Percentiles rank a stretch among this genome's conserved stretches.
phyloP scores from a whole-genome alignment of 1,139 yeast species.

The Martiniozyma asiatica region DNA sequence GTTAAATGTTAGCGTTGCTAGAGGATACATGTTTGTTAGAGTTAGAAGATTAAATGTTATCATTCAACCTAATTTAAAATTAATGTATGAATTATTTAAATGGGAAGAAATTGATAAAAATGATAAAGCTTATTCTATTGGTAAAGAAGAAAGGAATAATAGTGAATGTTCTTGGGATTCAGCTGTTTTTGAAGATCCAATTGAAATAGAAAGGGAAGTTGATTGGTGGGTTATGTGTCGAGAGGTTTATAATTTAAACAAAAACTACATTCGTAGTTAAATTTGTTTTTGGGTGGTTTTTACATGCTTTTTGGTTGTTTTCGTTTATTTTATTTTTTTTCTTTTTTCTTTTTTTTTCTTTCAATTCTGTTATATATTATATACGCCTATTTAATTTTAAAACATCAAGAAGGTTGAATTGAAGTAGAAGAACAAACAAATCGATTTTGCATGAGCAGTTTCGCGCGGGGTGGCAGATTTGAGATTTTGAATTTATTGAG shows the following conservation, averaged over 20 bases:
- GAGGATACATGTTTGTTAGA: constrained; percentile 71
- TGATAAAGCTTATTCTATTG: constrained; percentile 1
- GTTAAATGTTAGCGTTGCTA: constrained; percentile 47
- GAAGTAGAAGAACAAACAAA: too few species aligned
- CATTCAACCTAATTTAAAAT: constrained; percentile 78
- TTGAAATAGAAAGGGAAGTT: constrained; percentile 36
- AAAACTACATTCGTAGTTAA: constrained; percentile 3
- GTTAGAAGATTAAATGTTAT: constrained; percentile 79
- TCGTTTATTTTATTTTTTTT: too few species aligned
- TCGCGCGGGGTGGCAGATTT: too few species aligned
- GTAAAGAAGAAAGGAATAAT: neutral
- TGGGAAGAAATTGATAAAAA: constrained; percentile 44
- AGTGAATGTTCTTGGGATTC: constrained; percentile 1
- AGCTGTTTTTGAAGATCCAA: neutral
- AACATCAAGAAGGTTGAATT: too few species aligned
- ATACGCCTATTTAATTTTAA: too few species aligned
- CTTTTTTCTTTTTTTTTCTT: too few species aligned
- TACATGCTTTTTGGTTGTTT: too few species aligned
- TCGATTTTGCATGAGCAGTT: too few species aligned
- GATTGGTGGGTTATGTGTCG: constrained; percentile 91
- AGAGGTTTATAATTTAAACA: constrained; percentile 67
- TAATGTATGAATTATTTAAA: constrained; percentile 73
- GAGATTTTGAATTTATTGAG: too few species aligned
- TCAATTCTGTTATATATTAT: too few species aligned
- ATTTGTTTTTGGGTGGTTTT: too few species aligned